Evolutionary conservation across 1,139 yeast genomes (phyloP).

Genomic region (Diutina scorzettiae): DNA sequence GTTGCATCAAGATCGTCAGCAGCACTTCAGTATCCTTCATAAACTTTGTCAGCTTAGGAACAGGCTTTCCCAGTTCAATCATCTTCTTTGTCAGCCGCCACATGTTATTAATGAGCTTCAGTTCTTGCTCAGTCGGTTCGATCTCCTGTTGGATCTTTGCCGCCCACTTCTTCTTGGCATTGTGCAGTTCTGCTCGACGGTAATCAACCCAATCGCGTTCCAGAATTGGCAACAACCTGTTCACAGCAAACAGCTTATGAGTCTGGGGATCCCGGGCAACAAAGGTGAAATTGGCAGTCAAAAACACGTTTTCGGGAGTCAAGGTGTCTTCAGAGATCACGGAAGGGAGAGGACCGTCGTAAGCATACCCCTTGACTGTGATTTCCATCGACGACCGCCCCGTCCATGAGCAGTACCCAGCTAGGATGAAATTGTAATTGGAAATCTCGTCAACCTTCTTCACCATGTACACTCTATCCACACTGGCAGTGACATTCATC

Average conservation of each 20-base stretch:
- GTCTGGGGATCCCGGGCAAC: conserved; percentile 91
- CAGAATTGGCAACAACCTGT: conserved; percentile 60
- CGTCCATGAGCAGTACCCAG: conserved; percentile 88
- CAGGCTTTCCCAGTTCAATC: conserved; percentile 16
- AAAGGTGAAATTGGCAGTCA: conserved; percentile 86
- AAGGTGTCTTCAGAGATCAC: conserved; percentile 36
- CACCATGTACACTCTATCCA: conserved; percentile 81
- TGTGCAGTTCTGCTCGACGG: conserved; percentile 81
- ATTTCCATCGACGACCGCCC: conserved; percentile 95
- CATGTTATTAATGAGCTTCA: conserved; percentile 61
- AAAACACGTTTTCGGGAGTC: conserved; percentile 38
- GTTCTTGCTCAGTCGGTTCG: conserved; percentile 69
- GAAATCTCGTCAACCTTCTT: conserved; percentile 72
- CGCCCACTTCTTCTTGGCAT: conserved; percentile 68
- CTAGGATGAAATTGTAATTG: conserved; percentile 64
- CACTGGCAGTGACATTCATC: conserved; percentile 87
- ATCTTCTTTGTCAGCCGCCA: conserved; percentile 51
- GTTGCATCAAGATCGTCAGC: conserved; percentile 86
- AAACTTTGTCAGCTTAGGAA: conserved; percentile 21
- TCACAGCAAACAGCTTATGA: conserved; percentile 76
- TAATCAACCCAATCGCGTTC: conserved; percentile 74
- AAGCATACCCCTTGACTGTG: conserved; percentile 76
- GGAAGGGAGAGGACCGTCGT: conserved; percentile 37
- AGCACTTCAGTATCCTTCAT: conserved; percentile 63
- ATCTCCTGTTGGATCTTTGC: conserved; percentile 51